A percentile compares a stretch with the other conserved stretches of the same genome.
phyloP scores from a whole-genome alignment of 805 yeast genomes.

The Nematodospora valgi region DNA sequence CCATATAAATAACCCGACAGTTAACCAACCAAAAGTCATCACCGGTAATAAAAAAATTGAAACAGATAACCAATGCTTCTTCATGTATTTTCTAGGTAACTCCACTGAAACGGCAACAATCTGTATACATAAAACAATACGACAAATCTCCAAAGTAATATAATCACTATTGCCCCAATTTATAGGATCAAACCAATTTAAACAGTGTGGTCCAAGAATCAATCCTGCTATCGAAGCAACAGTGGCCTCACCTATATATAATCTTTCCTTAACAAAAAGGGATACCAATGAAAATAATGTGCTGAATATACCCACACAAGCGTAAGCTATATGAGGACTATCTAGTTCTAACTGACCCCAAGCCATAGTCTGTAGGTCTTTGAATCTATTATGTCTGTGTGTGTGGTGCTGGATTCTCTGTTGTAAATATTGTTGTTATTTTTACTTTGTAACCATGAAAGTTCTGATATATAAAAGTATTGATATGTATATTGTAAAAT shows the following conservation, averaged over 20 bases:
- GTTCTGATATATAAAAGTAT: too few species aligned
- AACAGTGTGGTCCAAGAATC: conserved; percentile 83
- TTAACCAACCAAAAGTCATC: conserved; percentile 88
- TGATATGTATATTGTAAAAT: too few species aligned
- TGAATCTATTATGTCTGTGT: too few species aligned
- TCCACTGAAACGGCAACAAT: conserved; percentile 95
- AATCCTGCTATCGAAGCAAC: conserved; percentile 83
- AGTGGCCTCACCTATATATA: conserved; percentile 89
- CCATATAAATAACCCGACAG: conserved; percentile 79
- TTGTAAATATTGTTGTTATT: too few species aligned
- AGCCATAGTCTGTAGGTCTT: too few species aligned
- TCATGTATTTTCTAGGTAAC: conserved; percentile 84
- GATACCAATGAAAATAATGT: conserved; percentile 79
- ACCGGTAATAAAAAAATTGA: conserved; percentile 73
- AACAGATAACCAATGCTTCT: conserved; percentile 77
- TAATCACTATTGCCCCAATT: conserved; percentile 84
- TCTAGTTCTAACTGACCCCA: conserved; percentile 33
- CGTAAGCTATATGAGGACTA: conserved; percentile 81
- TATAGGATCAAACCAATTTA: conserved; percentile 78
- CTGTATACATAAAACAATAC: conserved; percentile 81
- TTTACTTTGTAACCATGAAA: too few species aligned
- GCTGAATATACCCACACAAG: conserved; percentile 79
- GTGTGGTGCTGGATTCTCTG: too few species aligned
- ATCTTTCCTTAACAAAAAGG: conserved; percentile 73
- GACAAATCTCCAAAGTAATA: conserved; percentile 77